phyloP scores from a whole-genome alignment of 352 stramenopile species.

The Phytopythium helicoides region DNA sequence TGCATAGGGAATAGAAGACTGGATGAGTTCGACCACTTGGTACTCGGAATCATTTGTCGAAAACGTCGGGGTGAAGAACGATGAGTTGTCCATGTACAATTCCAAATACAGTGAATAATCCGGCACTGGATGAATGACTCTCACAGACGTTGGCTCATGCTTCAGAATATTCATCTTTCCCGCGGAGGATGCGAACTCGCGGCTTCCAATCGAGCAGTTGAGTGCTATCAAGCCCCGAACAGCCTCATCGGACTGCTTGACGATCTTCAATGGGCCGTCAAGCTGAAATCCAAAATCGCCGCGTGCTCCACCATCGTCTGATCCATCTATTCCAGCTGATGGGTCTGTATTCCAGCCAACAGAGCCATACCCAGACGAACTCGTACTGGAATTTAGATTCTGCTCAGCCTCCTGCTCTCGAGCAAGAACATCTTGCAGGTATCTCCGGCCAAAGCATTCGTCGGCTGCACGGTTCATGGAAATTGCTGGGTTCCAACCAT shows the following conservation, averaged over 20 bases:
- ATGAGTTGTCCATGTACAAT: slow-evolving; percentile 15
- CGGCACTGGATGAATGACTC: slow-evolving; percentile 14
- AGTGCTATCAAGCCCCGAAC: slow-evolving; percentile 24
- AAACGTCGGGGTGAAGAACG: slow-evolving; percentile 24
- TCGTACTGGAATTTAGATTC: too few species aligned
- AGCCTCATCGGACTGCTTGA: slow-evolving; percentile 13
- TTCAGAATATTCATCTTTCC: slow-evolving; percentile 29
- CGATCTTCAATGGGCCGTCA: slow-evolving; percentile 6
- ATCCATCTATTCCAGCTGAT: neutral
- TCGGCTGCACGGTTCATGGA: neutral
- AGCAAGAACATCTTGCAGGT: neutral
- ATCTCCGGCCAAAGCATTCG: neutral
- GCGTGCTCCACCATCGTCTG: neutral
- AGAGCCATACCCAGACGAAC: neutral
- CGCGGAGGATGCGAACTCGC: slow-evolving; percentile 15
- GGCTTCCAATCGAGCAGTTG: slow-evolving; percentile 22
- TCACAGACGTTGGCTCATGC: slow-evolving; percentile 12
- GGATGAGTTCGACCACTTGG: slow-evolving; percentile 16
- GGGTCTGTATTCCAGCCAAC: neutral
- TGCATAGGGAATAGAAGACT: slow-evolving; percentile 15
- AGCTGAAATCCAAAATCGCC: neutral
- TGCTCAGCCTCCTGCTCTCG: neutral
- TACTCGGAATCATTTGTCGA: slow-evolving; percentile 9
- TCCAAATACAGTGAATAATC: slow-evolving; percentile 25
- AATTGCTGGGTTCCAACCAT: neutral